phyloP scores from a whole-genome alignment of 1,284 basidiomycete species.

The Pisolithus thermaeus region DNA sequence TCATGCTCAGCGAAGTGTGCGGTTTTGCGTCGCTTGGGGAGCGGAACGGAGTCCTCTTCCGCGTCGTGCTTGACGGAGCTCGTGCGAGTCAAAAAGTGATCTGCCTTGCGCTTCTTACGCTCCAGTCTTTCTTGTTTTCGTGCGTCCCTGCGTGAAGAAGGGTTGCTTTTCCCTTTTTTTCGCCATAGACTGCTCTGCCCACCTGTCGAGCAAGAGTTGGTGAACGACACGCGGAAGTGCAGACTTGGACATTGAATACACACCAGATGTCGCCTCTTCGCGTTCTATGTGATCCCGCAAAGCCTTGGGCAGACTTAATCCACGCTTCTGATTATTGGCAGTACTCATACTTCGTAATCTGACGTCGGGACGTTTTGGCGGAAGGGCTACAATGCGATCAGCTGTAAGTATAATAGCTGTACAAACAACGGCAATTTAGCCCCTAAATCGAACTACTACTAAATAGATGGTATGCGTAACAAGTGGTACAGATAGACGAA shows the following conservation, averaged over 20 bases:
- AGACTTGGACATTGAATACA: neutral
- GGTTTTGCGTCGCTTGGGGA: slow-evolving; percentile 39
- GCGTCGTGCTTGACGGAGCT: slow-evolving; percentile 26
- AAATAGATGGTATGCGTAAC: neutral
- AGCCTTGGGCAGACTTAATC: slow-evolving; percentile 22
- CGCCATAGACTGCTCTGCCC: slow-evolving; percentile 5
- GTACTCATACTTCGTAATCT: slow-evolving; percentile 11
- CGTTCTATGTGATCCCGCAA: slow-evolving; percentile 22
- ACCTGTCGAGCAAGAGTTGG: neutral
- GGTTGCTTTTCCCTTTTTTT: slow-evolving; percentile 7
- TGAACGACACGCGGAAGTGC: neutral
- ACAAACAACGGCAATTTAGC: neutral
- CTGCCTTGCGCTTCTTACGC: slow-evolving; percentile 55
- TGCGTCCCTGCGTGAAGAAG: slow-evolving; percentile 52
- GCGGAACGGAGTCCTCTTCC: slow-evolving; percentile 35
- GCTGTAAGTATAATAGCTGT: neutral
- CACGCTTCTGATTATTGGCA: slow-evolving; percentile 5
- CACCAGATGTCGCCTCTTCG: slow-evolving; percentile 8
- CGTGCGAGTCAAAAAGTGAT: slow-evolving; percentile 39
- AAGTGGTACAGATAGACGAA: neutral
- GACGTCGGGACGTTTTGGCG: neutral
- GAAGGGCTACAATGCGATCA: neutral
- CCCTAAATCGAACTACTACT: neutral
- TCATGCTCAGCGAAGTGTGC: slow-evolving; percentile 8
- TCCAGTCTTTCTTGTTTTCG: slow-evolving; percentile 56